Evolutionary conservation across 83 land plant species (phyloP).

Genomic region (Larix sibirica): DNA sequence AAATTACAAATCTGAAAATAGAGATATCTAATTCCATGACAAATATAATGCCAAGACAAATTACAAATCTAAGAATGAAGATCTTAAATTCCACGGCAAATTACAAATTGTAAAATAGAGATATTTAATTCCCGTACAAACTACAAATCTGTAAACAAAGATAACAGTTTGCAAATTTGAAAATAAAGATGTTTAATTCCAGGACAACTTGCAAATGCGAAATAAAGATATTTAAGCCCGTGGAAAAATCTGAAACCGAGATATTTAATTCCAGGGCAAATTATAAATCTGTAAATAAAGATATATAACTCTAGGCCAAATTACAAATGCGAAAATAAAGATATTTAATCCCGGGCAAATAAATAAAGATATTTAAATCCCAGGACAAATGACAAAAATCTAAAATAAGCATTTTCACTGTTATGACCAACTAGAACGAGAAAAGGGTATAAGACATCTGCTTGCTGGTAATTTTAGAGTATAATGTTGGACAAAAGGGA

Average conservation of each 20-base stretch:
- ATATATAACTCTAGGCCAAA: too few relatives aligned
- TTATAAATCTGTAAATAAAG: background rate
- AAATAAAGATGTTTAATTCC: background rate
- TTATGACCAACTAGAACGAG: background rate
- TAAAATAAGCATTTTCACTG: background rate
- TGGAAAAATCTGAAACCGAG: background rate
- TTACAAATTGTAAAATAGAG: background rate
- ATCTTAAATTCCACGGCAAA: too few relatives aligned
- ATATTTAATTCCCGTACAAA: too few relatives aligned
- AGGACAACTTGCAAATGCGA: too few relatives aligned
- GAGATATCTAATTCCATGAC: too few relatives aligned
- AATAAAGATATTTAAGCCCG: too few relatives aligned
- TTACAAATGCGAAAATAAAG: too few relatives aligned
- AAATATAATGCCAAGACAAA: too few relatives aligned
- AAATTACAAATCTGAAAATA: too few relatives aligned
- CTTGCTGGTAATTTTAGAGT: background rate
- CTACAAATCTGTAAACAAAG: too few relatives aligned
- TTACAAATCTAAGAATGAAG: background rate
- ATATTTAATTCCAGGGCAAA: too few relatives aligned
- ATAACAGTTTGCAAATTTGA: conserved; percentile 8
- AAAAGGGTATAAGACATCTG: background rate
- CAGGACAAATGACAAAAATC: too few relatives aligned
- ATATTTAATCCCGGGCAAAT: conserved; percentile 6
- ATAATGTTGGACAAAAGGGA: background rate
- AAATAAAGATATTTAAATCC: background rate